Base-by-base conservation (phyloP, 2,329 filamentous ascomycete species). In the Pseudogymnoascus sp. region DNA sequence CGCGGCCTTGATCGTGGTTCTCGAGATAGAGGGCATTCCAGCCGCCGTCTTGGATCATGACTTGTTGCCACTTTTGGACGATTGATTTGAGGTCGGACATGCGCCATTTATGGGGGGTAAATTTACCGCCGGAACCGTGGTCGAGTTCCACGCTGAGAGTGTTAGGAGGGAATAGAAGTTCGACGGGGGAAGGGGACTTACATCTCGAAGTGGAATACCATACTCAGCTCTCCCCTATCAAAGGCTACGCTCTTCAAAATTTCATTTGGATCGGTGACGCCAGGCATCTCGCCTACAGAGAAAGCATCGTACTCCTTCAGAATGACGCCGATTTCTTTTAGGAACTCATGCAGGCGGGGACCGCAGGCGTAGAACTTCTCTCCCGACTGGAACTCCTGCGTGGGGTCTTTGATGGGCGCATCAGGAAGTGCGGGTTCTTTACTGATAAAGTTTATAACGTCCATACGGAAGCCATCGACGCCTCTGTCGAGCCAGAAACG, bases 161-260 rank as follows among this genome's bases (percentile, higher is more conserved):
- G n/a, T 65, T 33, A 64, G 60, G 58, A 33, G 9, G 25, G 16
- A 25, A n/a, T 16, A 63, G 54, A 22, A 20, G 14, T 43, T 38
- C 20, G 18, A 58, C 57, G 58, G 38, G 58, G 25, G 35, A 60
- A 11, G 57, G 60, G 36, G 60, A 70, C 76, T 67, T 67, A 81
- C 79, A 84, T 76, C 62, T 89, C 86, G 69, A 90, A 90, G 67
- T 88, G 83, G 73, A 90, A 89, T 36, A 89, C 86, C 85, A 89
- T 89, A 70, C 82, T 85, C 47, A 89, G 73, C 68, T 89, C 85
- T 33, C 79, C 77, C 14, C 81, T 77, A 58, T 82, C 79, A 20
- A 77, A 79, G 2, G 77, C 77, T 2, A 89, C 85, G 6, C 78
- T 78, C 12, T 75, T 75, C 5, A 85, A 67, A 1, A 84, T 77